These are phyloP conservation scores for Carallia brachiata DNA, from an alignment of 345 rosid genomes.

Conservation along the genomic window DNA sequence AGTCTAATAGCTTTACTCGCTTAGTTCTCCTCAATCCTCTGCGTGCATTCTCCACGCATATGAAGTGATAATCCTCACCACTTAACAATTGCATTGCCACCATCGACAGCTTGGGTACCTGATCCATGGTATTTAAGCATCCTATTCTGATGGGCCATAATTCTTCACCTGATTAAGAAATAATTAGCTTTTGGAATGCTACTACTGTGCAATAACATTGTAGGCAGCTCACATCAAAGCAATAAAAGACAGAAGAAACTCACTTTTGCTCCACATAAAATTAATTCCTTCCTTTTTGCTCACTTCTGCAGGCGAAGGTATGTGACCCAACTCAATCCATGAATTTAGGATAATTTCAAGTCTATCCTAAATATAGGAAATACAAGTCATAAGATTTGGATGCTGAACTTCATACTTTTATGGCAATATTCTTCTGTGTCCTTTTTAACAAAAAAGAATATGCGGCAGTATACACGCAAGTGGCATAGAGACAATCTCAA, in stretches of 20 bases:
- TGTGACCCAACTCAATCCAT: slow-evolving; percentile 56
- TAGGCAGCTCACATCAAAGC: slow-evolving; percentile 7
- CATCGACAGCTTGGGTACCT: slow-evolving; percentile 41
- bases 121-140: slow-evolving; percentile 36
- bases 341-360: slow-evolving; percentile 68
- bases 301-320: slow-evolving; percentile 75
- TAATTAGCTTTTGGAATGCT: slow-evolving; percentile 7
- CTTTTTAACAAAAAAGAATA: not conserved
- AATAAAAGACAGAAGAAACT: slow-evolving; percentile 7
- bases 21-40: slow-evolving; percentile 25
- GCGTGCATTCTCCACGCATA: slow-evolving; percentile 42
- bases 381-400: slow-evolving; percentile 10
- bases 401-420: not conserved
- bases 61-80: slow-evolving; percentile 44
- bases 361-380: slow-evolving; percentile 55
- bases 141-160: slow-evolving; percentile 63
- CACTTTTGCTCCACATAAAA: slow-evolving; percentile 57
- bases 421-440: not conserved
- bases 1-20: slow-evolving; percentile 29
- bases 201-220: not conserved
- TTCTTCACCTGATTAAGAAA: slow-evolving; percentile 37
- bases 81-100: slow-evolving; percentile 45
- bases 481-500: not conserved
- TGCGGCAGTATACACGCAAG: not conserved
- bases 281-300: slow-evolving; percentile 66